Evolutionary conservation across 305 asterid species (phyloP).

Genomic region (Caryopteris hybrid): DNA sequence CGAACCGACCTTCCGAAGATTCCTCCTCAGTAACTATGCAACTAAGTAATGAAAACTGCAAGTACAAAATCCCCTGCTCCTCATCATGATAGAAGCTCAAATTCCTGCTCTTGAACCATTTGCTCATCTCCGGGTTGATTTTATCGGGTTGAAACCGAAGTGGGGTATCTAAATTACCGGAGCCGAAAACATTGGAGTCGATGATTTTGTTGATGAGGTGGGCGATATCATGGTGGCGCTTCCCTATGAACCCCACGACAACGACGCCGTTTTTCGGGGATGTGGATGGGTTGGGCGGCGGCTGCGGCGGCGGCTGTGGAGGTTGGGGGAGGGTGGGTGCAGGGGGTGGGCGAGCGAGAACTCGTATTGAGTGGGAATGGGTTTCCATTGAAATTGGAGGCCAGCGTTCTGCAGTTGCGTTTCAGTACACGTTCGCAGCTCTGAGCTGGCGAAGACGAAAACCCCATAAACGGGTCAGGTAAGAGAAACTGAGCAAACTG

Average conservation of each 20-base stretch:
- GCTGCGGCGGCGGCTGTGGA: conserved; percentile 35
- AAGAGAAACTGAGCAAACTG: background rate
- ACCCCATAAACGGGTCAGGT: background rate
- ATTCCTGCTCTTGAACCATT: conserved; percentile 61
- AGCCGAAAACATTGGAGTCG: conserved; percentile 76
- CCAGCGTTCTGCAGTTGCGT: conserved; percentile 14
- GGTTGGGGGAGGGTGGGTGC: conserved; percentile 30
- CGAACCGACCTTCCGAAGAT: conserved; percentile 25
- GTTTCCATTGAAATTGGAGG: conserved; percentile 39
- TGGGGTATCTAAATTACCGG: conserved; percentile 55
- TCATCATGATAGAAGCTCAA: conserved; percentile 66
- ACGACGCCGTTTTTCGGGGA: conserved; percentile 56
- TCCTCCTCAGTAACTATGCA: conserved; percentile 36
- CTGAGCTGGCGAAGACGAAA: background rate
- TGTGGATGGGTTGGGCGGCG: conserved; percentile 27
- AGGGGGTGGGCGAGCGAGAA: conserved; percentile 46
- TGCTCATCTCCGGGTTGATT: conserved; percentile 38
- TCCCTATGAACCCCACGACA: conserved; percentile 85
- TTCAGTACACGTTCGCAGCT: background rate
- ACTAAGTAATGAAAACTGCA: conserved; percentile 50
- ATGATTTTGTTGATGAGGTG: conserved; percentile 69
- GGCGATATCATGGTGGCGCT: conserved; percentile 58
- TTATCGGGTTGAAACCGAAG: conserved; percentile 39
- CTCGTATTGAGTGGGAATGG: conserved; percentile 51
- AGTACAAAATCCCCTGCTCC: conserved; percentile 68